phyloP scores from a whole-genome alignment of 2,329 filamentous ascomycete genomes.

The Colletotrichum higginsianum region DNA sequence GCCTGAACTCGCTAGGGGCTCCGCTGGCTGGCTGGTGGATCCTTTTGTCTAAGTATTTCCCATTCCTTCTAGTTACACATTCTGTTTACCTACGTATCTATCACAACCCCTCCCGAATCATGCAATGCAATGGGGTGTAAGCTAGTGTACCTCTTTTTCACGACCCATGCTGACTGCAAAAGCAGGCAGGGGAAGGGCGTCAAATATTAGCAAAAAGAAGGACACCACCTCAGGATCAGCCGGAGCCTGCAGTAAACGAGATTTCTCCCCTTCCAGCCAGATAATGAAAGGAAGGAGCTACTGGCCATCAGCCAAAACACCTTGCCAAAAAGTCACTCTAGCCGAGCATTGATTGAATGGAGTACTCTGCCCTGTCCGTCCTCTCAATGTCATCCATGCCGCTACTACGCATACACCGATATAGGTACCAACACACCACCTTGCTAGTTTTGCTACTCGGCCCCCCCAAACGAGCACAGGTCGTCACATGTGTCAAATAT shows the following conservation, averaged over 20 bases:
- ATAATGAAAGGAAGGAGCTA: not conserved
- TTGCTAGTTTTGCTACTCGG: conserved; percentile 18
- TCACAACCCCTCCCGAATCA: conserved; percentile 11
- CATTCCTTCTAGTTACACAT: too few species aligned
- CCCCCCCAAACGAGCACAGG: conserved; percentile 16
- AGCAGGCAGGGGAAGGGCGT: not conserved
- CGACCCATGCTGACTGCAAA: conserved; percentile 9
- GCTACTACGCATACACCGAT: conserved; percentile 28
- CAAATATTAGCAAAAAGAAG: not conserved
- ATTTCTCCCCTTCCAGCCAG: not conserved
- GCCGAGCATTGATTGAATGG: not conserved
- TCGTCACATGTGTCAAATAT: conserved; percentile 36
- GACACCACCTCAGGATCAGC: not conserved
- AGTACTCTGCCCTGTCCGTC: conserved; percentile 16
- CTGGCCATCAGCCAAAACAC: not conserved
- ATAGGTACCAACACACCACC: not conserved
- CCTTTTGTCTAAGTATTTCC: too few species aligned
- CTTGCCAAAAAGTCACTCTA: not conserved
- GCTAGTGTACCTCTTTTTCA: conserved; percentile 15
- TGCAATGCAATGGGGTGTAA: conserved; percentile 37
- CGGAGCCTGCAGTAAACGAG: not conserved
- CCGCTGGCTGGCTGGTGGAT: conserved; percentile 8
- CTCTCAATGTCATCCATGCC: conserved; percentile 14
- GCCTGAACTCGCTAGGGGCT: conserved; percentile 19
- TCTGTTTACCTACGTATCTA: too few species aligned